phyloP scores from a whole-genome alignment of 2,329 filamentous ascomycete genomes.

The Nemania sp. region DNA sequence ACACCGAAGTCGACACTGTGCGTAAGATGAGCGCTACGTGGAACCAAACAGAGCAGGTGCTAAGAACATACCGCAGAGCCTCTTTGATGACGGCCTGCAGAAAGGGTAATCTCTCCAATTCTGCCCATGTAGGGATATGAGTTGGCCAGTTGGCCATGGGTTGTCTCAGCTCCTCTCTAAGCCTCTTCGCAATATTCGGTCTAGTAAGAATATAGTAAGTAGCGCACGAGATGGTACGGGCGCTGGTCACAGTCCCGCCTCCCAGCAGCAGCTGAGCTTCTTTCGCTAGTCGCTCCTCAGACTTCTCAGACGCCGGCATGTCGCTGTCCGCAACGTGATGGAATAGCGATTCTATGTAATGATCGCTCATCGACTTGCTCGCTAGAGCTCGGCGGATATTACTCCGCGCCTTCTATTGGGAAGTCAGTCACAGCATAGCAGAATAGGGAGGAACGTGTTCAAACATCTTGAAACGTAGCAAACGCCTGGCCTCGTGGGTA shows the following conservation, averaged over 20 bases:
- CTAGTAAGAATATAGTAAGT: conserved; percentile 33
- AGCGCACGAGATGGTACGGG: conserved; percentile 29
- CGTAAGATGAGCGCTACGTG: background rate
- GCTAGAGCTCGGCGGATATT: conserved; percentile 27
- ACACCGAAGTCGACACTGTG: conserved; percentile 25
- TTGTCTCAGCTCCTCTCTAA: conserved; percentile 34
- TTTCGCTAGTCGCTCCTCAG: conserved; percentile 31
- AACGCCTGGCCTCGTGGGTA: conserved; percentile 24
- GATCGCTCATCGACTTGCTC: conserved; percentile 13
- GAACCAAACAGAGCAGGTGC: background rate
- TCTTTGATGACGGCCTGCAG: conserved; percentile 39
- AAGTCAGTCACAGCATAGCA: background rate
- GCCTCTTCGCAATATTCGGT: conserved; percentile 13
- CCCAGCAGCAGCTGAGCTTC: conserved; percentile 38
- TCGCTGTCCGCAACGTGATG: conserved; percentile 37
- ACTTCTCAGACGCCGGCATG: conserved; percentile 37
- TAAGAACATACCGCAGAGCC: conserved; percentile 24
- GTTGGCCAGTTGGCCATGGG: conserved; percentile 33
- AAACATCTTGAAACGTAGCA: conserved; percentile 19
- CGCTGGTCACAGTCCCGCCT: conserved; percentile 41
- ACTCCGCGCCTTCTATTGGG: conserved; percentile 28
- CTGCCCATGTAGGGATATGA: conserved; percentile 30
- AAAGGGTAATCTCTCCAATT: conserved; percentile 44
- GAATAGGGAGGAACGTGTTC: background rate
- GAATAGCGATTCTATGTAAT: conserved; percentile 35